These are phyloP conservation scores for Tylopilus cervinicoccineus DNA, from an alignment of 768 basidiomycete species.

Conservation along the genomic window DNA sequence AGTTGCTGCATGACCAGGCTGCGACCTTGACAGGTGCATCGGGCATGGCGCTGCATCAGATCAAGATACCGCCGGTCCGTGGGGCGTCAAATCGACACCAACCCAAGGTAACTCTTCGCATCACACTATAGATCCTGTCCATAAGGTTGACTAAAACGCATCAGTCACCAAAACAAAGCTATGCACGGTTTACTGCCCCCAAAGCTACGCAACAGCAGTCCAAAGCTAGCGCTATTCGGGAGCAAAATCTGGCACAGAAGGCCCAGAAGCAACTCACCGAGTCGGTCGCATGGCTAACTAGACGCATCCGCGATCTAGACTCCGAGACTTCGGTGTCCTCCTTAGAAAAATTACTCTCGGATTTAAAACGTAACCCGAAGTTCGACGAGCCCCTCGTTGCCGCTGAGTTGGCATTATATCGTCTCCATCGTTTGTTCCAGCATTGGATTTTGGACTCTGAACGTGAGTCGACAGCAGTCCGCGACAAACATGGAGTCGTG, in stretches of 20 bases:
- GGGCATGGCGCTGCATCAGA: conserved; percentile 48
- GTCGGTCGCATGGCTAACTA: conserved; percentile 50
- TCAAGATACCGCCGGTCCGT: conserved; percentile 47
- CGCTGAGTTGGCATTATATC: conserved; percentile 50
- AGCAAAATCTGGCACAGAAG: conserved; percentile 44
- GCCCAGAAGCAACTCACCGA: conserved; percentile 36
- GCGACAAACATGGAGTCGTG: conserved; percentile 44
- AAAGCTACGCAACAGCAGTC: conserved; percentile 29
- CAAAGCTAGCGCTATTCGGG: conserved; percentile 40
- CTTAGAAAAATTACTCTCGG: conserved; percentile 33
- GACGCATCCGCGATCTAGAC: conserved; percentile 39
- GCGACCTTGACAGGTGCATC: conserved; percentile 61
- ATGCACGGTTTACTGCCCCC: conserved; percentile 16
- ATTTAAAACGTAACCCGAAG: conserved; percentile 44
- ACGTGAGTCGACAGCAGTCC: conserved; percentile 33
- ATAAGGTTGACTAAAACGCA: not conserved
- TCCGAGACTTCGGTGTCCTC: conserved; percentile 15
- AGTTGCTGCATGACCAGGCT: conserved; percentile 52
- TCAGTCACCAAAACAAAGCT: conserved; percentile 15
- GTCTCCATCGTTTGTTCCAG: conserved; percentile 47
- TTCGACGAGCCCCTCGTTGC: conserved; percentile 40
- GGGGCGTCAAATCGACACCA: conserved; percentile 6
- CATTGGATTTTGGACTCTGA: conserved; percentile 49
- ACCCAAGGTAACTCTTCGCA: conserved; percentile 11
- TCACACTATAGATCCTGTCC: not conserved